A percentile compares a stretch with the other conserved stretches of the same genome.
These are phyloP conservation scores for Nidula niveotomentosa DNA, from an alignment of 1,284 basidiomycete genomes.

Conservation along the genomic window DNA sequence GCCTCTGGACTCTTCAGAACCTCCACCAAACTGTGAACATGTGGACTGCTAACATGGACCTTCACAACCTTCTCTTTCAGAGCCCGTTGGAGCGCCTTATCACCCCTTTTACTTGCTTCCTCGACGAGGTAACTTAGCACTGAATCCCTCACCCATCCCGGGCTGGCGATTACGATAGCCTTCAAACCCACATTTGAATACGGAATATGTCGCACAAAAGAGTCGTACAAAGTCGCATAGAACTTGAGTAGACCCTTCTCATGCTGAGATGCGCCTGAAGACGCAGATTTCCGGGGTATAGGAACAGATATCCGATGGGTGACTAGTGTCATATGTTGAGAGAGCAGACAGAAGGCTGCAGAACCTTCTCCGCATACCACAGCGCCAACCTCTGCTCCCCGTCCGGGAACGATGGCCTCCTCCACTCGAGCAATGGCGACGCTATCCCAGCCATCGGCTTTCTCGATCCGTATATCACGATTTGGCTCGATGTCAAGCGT, in stretches of 20 bases:
- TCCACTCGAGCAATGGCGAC: slow-evolving; percentile 81
- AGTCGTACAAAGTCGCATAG: slow-evolving; percentile 83
- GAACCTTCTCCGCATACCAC: slow-evolving; percentile 96
- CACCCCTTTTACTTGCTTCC: slow-evolving; percentile 80
- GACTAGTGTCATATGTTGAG: slow-evolving; percentile 96
- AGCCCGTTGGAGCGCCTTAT: slow-evolving; percentile 80
- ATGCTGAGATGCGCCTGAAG: slow-evolving; percentile 76
- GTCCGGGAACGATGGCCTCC: slow-evolving; percentile 89
- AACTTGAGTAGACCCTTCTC: slow-evolving; percentile 88
- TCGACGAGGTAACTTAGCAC: slow-evolving; percentile 86
- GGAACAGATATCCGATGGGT: slow-evolving; percentile 89
- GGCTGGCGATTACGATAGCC: slow-evolving; percentile 94
- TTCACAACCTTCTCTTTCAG: slow-evolving; percentile 84
- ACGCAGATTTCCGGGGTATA: slow-evolving; percentile 90
- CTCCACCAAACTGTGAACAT: slow-evolving; percentile 95
- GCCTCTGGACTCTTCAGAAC: slow-evolving; percentile 95
- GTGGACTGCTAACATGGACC: slow-evolving; percentile 91
- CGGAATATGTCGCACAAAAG: slow-evolving; percentile 89
- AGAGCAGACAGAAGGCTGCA: slow-evolving; percentile 92
- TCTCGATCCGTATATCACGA: slow-evolving; percentile 91
- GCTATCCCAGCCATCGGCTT: slow-evolving; percentile 89
- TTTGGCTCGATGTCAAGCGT: slow-evolving; percentile 94
- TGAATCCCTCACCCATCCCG: slow-evolving; percentile 93
- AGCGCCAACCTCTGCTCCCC: slow-evolving; percentile 95
- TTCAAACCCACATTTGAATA: slow-evolving; percentile 74